Base-by-base conservation (phyloP, 345 rosid genomes). In the Populus ilicifolia region DNA sequence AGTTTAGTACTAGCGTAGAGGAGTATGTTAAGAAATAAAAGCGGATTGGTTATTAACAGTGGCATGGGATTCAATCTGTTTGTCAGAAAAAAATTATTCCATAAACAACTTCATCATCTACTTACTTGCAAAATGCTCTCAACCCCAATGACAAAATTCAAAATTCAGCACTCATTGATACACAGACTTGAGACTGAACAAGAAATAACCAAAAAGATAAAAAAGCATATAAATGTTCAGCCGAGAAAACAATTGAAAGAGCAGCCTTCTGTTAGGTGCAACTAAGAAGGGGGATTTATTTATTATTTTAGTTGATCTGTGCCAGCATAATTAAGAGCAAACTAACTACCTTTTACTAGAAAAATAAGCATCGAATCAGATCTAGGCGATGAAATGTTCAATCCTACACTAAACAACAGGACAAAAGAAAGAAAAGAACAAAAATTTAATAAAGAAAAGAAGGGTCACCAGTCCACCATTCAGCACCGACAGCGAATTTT, bases 401-500 rank as follows among this genome's bases (percentile, higher is more conserved):
- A 52, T 48, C 50, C 38, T 63, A 14, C 63, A 17, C 48, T 39
- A 27, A 33, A 48, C 23, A 66, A 75, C 44, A 29, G 30, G 12
- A 46, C n/a, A 35, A 43, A 21, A 43, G 56, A 13, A 63, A 8
- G 41, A 35, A 25, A 41, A 12, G 20, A 44, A 18, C 2, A 8
- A 25, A 23, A 13, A 21, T 0, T 13, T 36, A 29, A 9, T 20
- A 35, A n/a, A 14, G 56, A 67, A 66, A 46, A 16, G 44, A 14
- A 50, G n/a, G 8, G 41, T 20, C 74, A 29, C 3, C 20, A 39
- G 25, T 1, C 46, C 48, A 43, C 41, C 70, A 27, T 17, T 65
- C 69, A 1, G 23, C 63, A 75, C 63, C 77, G 70, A 75, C 77
- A 75, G 73, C 16, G 44, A 68, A 21, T 18, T 18, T 52, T 18